These are phyloP conservation scores for Penicillium sp. DNA, from an alignment of 2,329 filamentous ascomycete genomes.

Conservation along the genomic window DNA sequence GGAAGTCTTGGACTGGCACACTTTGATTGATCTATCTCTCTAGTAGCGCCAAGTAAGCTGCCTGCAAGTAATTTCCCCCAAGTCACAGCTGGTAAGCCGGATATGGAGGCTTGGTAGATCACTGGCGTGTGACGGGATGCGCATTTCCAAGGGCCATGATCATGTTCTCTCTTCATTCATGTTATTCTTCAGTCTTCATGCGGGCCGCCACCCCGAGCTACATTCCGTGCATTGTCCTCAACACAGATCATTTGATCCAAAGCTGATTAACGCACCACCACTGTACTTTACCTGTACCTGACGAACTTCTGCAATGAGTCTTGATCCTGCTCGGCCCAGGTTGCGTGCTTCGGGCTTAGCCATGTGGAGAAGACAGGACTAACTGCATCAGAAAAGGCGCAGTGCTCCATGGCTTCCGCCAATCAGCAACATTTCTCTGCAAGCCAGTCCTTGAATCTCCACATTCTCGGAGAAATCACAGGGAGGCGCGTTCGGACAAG, in stretches of 20 bases:
- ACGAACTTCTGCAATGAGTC: neutral
- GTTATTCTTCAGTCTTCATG: neutral
- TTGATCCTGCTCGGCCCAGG: neutral
- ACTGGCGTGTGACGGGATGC: neutral
- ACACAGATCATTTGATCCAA: neutral
- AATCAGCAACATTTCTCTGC: neutral
- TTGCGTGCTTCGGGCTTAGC: neutral
- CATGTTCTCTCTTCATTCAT: neutral
- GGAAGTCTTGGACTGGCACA: neutral
- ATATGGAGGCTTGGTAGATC: neutral
- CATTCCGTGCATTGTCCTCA: neutral
- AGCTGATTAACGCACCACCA: neutral
- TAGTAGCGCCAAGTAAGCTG: neutral
- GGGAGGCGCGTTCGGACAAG: neutral
- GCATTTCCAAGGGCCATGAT: neutral
- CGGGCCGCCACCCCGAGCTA: neutral
- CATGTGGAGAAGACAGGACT: neutral
- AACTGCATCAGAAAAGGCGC: neutral
- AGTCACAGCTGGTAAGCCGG: neutral
- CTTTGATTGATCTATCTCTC: neutral
- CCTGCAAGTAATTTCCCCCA: neutral
- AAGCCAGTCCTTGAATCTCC: slow-evolving; percentile 1
- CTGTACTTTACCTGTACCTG: neutral
- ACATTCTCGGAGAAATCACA: neutral
- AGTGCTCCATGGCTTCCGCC: slow-evolving; percentile 1